Evolutionary conservation across 2,329 filamentous ascomycete genomes (phyloP).

Genomic region (Incumbomyces lentus): DNA sequence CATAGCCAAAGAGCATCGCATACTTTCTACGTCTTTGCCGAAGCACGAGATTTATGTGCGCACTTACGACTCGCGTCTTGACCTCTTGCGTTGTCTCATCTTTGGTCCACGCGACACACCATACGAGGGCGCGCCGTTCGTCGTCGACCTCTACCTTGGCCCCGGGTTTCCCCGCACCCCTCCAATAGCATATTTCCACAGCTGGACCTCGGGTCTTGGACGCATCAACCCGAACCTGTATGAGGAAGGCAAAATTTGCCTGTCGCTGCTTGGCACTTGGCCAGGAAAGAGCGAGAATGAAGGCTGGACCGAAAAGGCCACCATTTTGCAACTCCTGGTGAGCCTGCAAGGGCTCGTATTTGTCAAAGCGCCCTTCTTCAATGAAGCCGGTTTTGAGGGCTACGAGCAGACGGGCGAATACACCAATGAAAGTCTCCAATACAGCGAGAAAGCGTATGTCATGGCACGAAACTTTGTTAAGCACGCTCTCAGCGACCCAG

Average conservation of each 20-base stretch:
- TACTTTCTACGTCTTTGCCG: slow-evolving; percentile 45
- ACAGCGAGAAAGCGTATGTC: slow-evolving; percentile 46
- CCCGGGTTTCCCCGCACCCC: slow-evolving; percentile 42
- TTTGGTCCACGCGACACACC: slow-evolving; percentile 50
- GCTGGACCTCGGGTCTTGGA: slow-evolving; percentile 44
- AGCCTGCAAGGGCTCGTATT: slow-evolving; percentile 48
- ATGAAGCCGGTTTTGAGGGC: slow-evolving; percentile 52
- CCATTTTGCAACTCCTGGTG: slow-evolving; percentile 48
- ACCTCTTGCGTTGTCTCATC: slow-evolving; percentile 49
- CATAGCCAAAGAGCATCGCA: slow-evolving; percentile 48
- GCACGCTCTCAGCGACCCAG: slow-evolving; percentile 32
- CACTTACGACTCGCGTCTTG: slow-evolving; percentile 49
- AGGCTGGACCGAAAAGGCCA: slow-evolving; percentile 44
- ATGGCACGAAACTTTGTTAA: slow-evolving; percentile 43
- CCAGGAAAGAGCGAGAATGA: slow-evolving; percentile 43
- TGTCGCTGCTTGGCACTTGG: slow-evolving; percentile 52
- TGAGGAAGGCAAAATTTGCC: slow-evolving; percentile 52
- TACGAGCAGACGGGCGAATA: slow-evolving; percentile 38
- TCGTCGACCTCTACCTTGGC: slow-evolving; percentile 48
- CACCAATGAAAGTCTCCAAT: slow-evolving; percentile 37
- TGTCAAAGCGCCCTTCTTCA: slow-evolving; percentile 52
- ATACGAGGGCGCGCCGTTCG: slow-evolving; percentile 50
- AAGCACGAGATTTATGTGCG: slow-evolving; percentile 45
- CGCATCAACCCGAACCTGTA: slow-evolving; percentile 54
- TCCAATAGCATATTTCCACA: slow-evolving; percentile 49